Conservation (phyloP, 345 rosid species). For the Syzygium aqueum region DNA sequence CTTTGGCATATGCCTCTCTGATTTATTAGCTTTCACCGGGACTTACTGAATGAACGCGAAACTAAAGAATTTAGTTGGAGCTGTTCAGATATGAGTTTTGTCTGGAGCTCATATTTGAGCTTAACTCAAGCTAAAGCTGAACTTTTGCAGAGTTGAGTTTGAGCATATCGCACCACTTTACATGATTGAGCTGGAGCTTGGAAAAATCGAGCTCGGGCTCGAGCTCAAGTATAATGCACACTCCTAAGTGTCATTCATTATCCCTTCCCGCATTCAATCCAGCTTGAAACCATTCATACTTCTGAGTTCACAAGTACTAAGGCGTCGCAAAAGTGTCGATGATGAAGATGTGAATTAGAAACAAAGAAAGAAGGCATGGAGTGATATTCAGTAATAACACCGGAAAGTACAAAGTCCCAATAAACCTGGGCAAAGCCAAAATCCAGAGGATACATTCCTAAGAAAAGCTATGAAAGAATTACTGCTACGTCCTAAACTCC, state of each 20-base stretch:
- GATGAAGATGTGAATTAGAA: background rate
- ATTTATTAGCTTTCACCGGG: background rate
- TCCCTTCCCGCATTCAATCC: background rate
- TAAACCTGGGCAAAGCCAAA: background rate
- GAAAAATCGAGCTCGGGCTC: background rate
- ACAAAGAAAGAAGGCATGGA: background rate
- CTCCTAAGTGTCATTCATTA: too few relatives aligned
- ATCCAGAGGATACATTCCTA: background rate
- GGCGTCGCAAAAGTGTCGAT: background rate
- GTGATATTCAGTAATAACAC: background rate
- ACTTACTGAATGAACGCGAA: background rate
- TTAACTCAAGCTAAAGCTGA: background rate
- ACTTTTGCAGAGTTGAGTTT: background rate
- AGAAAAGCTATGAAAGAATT: conserved; percentile 10
- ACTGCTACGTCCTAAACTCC: background rate
- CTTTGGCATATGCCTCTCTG: background rate
- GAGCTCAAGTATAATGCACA: background rate
- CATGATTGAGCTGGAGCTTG: background rate
- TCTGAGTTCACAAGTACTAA: background rate
- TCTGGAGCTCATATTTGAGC: background rate
- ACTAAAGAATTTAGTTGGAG: background rate
- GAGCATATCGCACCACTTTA: background rate
- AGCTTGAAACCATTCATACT: background rate
- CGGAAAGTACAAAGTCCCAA: background rate
- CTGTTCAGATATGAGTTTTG: background rate